Evolutionary conservation across 176 grass and related monocot species (phyloP).

Genomic region (Triticum monococcum): DNA sequence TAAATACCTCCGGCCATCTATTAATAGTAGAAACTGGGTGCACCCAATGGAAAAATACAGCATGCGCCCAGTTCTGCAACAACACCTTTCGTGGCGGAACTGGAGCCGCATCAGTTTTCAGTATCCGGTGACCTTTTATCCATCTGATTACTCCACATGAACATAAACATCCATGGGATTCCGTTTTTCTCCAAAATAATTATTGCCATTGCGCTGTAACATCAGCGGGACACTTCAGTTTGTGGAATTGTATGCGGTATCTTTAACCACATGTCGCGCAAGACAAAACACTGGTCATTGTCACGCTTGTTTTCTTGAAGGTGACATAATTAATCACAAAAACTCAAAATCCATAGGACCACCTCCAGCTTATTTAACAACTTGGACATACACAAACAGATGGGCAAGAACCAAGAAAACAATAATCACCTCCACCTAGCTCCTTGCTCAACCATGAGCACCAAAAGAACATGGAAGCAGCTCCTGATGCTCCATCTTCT

Average conservation of each 20-base stretch:
- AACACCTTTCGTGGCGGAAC: no score
- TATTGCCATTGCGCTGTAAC: not conserved
- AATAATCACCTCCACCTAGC: not conserved
- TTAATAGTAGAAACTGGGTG: no score
- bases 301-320: not conserved
- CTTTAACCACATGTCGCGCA: not conserved
- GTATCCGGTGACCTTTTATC: not conserved
- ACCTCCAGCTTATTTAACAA: not conserved
- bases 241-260: not conserved
- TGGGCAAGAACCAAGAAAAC: not conserved
- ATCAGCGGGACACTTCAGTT: not conserved
- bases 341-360: not conserved
- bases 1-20: no score
- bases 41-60: no score
- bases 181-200: no score
- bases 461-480: not conserved
- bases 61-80: no score
- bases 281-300: not conserved
- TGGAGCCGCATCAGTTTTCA: no score
- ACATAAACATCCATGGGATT: no score
- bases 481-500: constrained; percentile 11
- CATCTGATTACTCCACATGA: no score
- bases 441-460: not conserved
- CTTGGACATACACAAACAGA: not conserved
- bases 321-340: not conserved